These are phyloP conservation scores for Tylopilus vinaceipallidus DNA, from an alignment of 768 basidiomycete genomes.

Conservation along the genomic window DNA sequence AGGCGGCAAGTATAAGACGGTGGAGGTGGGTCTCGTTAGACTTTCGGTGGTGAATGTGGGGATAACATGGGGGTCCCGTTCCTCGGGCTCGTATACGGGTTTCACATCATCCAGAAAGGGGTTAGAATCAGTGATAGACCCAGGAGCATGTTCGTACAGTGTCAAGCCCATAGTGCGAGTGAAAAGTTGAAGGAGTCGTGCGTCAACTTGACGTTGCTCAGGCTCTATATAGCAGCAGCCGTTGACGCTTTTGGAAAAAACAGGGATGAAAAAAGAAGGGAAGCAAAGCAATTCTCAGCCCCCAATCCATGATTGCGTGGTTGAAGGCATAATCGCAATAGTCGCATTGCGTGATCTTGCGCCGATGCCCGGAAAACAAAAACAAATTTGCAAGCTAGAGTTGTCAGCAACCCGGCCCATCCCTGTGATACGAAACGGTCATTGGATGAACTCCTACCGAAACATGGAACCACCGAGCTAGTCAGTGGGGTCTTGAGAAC, in stretches of 20 bases:
- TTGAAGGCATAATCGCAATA: constrained; percentile 17
- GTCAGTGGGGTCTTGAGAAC: too few relatives aligned
- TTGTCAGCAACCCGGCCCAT: constrained; percentile 2
- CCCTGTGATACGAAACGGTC: background rate
- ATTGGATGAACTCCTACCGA: background rate
- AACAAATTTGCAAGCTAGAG: constrained; percentile 7
- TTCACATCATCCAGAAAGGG: background rate
- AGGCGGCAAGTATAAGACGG: constrained; percentile 81
- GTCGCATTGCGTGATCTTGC: constrained; percentile 34
- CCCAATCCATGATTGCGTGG: background rate
- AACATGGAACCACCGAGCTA: background rate
- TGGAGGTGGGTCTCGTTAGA: constrained; percentile 36
- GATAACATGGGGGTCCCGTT: constrained; percentile 52
- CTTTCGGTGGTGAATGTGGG: constrained; percentile 48
- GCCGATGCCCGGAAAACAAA: constrained; percentile 14
- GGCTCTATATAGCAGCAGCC: constrained; percentile 7
- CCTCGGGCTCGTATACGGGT: background rate
- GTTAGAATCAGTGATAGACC: background rate
- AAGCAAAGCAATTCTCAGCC: background rate
- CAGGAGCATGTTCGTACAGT: constrained; percentile 1
- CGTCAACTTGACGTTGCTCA: background rate
- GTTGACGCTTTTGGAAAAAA: background rate
- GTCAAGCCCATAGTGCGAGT: constrained; percentile 20
- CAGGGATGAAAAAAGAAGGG: too few relatives aligned
- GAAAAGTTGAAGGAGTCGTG: background rate